These are phyloP conservation scores for Aspergillus sp. DNA, from an alignment of 2,329 filamentous ascomycete genomes.

Conservation along the genomic window DNA sequence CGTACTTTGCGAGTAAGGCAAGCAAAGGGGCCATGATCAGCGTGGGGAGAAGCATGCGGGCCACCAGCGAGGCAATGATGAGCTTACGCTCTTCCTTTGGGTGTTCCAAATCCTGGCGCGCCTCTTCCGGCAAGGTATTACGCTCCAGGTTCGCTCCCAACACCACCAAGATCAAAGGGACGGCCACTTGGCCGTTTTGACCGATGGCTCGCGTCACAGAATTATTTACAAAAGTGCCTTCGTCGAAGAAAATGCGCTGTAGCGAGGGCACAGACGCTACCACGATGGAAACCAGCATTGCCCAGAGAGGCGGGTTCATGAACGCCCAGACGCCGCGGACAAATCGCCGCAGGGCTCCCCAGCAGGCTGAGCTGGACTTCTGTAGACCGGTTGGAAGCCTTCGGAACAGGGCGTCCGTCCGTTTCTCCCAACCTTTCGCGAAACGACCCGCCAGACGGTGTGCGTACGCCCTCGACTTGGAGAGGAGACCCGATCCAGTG, in stretches of 20 bases:
- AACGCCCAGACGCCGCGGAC: conserved; percentile 76
- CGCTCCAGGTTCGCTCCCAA: conserved; percentile 90
- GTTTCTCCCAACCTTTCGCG: conserved; percentile 19
- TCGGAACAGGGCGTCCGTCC: conserved; percentile 39
- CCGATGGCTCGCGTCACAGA: conserved; percentile 84
- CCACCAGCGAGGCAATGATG: conserved; percentile 78
- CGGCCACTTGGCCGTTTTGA: conserved; percentile 85
- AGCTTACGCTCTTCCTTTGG: conserved; percentile 67
- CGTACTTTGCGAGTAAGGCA: conserved; percentile 81
- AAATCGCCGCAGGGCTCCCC: conserved; percentile 49
- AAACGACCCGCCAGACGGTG: conserved; percentile 18
- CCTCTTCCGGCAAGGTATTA: conserved; percentile 74
- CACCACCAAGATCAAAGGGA: conserved; percentile 92
- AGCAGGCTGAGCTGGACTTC: conserved; percentile 44
- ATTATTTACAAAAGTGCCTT: conserved; percentile 87
- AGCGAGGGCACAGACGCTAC: conserved; percentile 83
- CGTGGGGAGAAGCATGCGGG: conserved; percentile 89
- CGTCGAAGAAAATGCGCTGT: conserved; percentile 81
- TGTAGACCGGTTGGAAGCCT: conserved; percentile 54
- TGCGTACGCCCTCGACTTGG: conserved; percentile 25
- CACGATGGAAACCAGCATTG: conserved; percentile 87
- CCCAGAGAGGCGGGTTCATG: conserved; percentile 98
- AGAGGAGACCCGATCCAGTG: conserved; percentile 26
- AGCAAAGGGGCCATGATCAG: conserved; percentile 88
- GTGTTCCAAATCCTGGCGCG: conserved; percentile 67